A percentile compares a stretch with the other conserved stretches of the same genome.
Evolutionary conservation across 208 protist species (phyloP).

Genomic region (Acanthamoeba triangularis): DNA sequence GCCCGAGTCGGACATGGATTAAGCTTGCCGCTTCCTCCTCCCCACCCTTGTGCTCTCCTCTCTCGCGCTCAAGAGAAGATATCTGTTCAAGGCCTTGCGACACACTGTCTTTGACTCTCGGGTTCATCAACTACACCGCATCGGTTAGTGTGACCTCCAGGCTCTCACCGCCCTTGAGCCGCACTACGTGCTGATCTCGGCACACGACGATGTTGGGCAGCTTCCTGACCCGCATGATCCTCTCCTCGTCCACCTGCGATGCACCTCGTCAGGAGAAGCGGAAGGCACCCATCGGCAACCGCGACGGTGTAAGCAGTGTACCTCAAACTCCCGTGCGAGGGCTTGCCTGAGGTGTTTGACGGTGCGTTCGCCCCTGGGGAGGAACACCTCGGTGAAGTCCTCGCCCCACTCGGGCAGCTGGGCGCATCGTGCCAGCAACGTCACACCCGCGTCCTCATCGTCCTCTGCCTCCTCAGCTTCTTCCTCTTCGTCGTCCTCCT

Average conservation of each 20-base stretch:
- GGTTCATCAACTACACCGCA: neutral
- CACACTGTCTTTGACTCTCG: neutral
- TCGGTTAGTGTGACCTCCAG: neutral
- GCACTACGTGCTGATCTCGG: constrained; percentile 9
- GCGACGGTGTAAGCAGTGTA: neutral
- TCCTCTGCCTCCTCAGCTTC: neutral
- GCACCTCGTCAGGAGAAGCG: neutral
- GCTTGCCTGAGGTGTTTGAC: neutral
- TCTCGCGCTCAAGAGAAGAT: neutral
- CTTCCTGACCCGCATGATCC: neutral
- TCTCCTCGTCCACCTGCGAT: neutral
- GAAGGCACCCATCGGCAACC: too few species aligned
- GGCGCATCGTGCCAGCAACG: neutral
- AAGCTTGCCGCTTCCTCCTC: neutral
- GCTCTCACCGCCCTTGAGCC: neutral
- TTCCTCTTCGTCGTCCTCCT: neutral
- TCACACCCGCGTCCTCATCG: neutral
- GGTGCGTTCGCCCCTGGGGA: neutral
- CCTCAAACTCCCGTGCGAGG: neutral
- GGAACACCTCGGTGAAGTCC: constrained; percentile 52
- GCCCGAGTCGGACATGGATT: constrained; percentile 41
- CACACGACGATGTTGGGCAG: constrained; percentile 44
- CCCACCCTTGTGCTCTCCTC: neutral
- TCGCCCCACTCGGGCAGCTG: constrained; percentile 45
- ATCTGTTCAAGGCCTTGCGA: too few species aligned